A percentile compares a stretch with the other conserved stretches of the same genome.
phyloP scores from a whole-genome alignment of 768 basidiomycete genomes.

The Dacryopinax spathularia region DNA sequence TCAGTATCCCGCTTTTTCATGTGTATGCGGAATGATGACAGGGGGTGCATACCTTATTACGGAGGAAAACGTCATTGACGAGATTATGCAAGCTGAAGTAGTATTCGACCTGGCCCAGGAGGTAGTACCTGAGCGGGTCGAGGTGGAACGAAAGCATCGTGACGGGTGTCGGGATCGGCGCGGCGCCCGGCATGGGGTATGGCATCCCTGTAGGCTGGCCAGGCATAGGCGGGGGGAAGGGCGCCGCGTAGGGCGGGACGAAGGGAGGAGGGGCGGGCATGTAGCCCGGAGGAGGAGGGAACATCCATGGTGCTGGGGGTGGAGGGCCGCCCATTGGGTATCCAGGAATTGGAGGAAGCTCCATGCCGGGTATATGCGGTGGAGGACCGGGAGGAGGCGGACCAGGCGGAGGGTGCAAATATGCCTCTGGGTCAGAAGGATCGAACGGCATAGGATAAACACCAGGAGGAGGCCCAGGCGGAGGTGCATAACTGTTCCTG shows the following conservation, averaged over 20 bases:
- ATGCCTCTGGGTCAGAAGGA: neutral
- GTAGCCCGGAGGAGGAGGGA: slow-evolving; percentile 13
- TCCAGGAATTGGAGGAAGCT: neutral
- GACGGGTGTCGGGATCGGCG: slow-evolving; percentile 23
- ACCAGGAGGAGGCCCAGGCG: too few relatives aligned
- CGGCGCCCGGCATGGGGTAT: slow-evolving; percentile 27
- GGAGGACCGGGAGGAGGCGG: neutral
- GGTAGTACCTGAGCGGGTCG: slow-evolving; percentile 50
- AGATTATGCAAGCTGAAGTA: slow-evolving; percentile 85
- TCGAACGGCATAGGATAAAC: neutral
- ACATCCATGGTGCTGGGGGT: neutral
- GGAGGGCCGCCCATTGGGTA: slow-evolving; percentile 1
- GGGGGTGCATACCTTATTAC: slow-evolving; percentile 62
- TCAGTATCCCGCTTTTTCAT: neutral
- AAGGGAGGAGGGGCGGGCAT: slow-evolving; percentile 14
- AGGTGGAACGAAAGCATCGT: slow-evolving; percentile 24
- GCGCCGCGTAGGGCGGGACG: slow-evolving; percentile 17
- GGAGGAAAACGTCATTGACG: slow-evolving; percentile 71
- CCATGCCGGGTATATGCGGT: slow-evolving; percentile 1
- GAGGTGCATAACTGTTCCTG: neutral
- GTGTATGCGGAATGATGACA: slow-evolving; percentile 6
- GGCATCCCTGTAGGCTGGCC: slow-evolving; percentile 24
- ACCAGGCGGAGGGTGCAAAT: neutral
- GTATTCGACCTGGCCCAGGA: slow-evolving; percentile 79
- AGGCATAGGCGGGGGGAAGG: slow-evolving; percentile 15